phyloP scores from a whole-genome alignment of 148 eudicot genomes.

The Rhododendron mucronatum region DNA sequence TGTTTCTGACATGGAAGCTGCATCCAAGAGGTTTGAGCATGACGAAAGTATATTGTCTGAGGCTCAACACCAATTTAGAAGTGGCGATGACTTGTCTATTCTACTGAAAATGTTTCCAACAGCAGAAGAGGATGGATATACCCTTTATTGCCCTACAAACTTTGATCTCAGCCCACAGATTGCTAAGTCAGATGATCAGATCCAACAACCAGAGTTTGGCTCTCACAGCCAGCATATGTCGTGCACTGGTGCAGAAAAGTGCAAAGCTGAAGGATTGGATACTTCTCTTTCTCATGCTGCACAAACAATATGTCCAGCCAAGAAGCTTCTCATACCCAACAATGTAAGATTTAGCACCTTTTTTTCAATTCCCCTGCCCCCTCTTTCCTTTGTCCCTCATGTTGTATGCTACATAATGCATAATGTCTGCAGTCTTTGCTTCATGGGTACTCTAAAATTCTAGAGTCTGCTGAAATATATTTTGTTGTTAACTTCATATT shows the following conservation, averaged over 20 bases:
- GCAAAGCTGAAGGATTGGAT: conserved; percentile 28
- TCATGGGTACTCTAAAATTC: neutral
- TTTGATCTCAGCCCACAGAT: conserved; percentile 19
- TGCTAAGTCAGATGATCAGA: conserved; percentile 12
- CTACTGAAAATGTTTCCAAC: conserved; percentile 35
- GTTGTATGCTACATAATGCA: neutral
- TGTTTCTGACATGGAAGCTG: conserved; percentile 67
- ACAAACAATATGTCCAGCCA: conserved; percentile 34
- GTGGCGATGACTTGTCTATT: conserved; percentile 42
- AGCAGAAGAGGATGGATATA: conserved; percentile 50
- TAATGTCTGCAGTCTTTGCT: neutral
- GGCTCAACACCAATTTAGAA: conserved; percentile 34
- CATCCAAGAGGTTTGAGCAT: conserved; percentile 76
- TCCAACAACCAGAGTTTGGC: conserved; percentile 15
- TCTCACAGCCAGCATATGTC: conserved; percentile 9
- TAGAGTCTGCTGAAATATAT: neutral
- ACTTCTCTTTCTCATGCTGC: conserved; percentile 51
- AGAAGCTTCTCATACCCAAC: conserved; percentile 15
- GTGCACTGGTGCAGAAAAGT: conserved; percentile 12
- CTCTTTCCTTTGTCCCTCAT: neutral
- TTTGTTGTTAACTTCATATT: neutral
- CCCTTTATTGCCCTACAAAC: conserved; percentile 57
- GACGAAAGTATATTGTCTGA: conserved; percentile 41
- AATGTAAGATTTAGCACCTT: conserved; percentile 36
- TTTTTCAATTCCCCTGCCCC: neutral